These are phyloP conservation scores for Kodamaea suecica DNA, from an alignment of 1,139 yeast species.

Conservation along the genomic window DNA sequence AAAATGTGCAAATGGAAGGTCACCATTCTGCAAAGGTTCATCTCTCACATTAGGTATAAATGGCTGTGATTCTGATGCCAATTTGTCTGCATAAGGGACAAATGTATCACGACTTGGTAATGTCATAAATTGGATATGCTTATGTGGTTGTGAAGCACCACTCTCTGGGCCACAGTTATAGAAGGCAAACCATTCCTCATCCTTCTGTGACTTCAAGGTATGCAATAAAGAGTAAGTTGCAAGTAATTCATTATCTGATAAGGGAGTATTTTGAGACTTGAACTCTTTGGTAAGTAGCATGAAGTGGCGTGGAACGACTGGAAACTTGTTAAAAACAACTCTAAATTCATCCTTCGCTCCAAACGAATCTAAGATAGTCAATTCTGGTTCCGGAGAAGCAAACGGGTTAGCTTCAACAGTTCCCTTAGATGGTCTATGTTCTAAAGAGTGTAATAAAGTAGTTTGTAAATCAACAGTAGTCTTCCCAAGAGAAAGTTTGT, in stretches of 20 bases:
- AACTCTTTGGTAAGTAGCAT: slow-evolving; percentile 73
- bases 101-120: slow-evolving; percentile 52
- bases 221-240: slow-evolving; percentile 54
- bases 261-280: slow-evolving; percentile 67
- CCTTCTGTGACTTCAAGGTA: slow-evolving; percentile 21
- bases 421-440: slow-evolving; percentile 55
- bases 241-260: slow-evolving; percentile 63
- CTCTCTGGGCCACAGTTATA: slow-evolving; percentile 84
- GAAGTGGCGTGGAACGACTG: slow-evolving; percentile 76
- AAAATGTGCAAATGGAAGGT: slow-evolving; percentile 80
- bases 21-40: slow-evolving; percentile 60
- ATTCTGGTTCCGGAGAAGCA: slow-evolving; percentile 71
- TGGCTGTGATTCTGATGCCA: slow-evolving; percentile 46
- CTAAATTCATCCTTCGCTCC: slow-evolving; percentile 51
- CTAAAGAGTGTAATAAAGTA: slow-evolving; percentile 41
- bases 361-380: slow-evolving; percentile 57
- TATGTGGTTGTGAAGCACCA: slow-evolving; percentile 93
- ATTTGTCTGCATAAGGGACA: slow-evolving; percentile 56
- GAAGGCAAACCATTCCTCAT: slow-evolving; percentile 59
- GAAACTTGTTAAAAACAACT: slow-evolving; percentile 79
- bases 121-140: slow-evolving; percentile 82
- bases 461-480: slow-evolving; percentile 25
- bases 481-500: slow-evolving; percentile 19
- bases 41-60: slow-evolving; percentile 50
- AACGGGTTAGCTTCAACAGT: slow-evolving; percentile 61